Conservation (phyloP, 805 yeast species). For the Starmerella bacillaris region DNA sequence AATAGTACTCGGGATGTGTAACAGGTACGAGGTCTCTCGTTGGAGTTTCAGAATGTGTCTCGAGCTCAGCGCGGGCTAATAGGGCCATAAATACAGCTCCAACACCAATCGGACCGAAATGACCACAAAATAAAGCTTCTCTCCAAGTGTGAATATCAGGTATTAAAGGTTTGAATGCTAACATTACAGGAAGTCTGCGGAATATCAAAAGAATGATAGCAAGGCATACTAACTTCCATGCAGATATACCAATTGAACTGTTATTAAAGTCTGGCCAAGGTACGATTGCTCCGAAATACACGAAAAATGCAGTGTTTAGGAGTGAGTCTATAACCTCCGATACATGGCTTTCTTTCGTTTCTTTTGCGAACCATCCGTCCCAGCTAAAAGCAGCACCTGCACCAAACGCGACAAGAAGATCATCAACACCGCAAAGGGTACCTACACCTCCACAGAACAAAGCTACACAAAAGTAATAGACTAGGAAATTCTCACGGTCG, state of each 20-base stretch:
- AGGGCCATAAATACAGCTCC: constrained; percentile 80
- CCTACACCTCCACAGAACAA: constrained; percentile 80
- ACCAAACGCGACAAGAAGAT: constrained; percentile 69
- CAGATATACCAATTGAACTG: constrained; percentile 38
- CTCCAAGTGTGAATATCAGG: constrained; percentile 86
- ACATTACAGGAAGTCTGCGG: constrained; percentile 67
- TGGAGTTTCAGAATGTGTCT: constrained; percentile 43
- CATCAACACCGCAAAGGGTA: constrained; percentile 74
- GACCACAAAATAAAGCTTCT: constrained; percentile 86
- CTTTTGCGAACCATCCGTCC: constrained; percentile 76
- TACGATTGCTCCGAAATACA: constrained; percentile 75
- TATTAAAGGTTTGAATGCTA: constrained; percentile 54
- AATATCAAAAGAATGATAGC: constrained; percentile 58
- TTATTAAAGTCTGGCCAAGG: constrained; percentile 75
- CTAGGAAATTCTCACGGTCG: constrained; percentile 77
- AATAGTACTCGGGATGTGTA: constrained; percentile 36
- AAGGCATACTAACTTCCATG: constrained; percentile 64
- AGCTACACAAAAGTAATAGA: constrained; percentile 65
- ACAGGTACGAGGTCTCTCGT: constrained; percentile 29
- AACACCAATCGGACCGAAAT: constrained; percentile 92
- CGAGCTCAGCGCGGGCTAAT: constrained; percentile 56
- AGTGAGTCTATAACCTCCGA: constrained; percentile 79
- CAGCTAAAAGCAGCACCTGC: constrained; percentile 90
- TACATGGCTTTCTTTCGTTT: constrained; percentile 70
- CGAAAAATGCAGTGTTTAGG: constrained; percentile 68